Evolutionary conservation across 176 grass and related monocot species (phyloP).

Genomic region (Avena insularis): DNA sequence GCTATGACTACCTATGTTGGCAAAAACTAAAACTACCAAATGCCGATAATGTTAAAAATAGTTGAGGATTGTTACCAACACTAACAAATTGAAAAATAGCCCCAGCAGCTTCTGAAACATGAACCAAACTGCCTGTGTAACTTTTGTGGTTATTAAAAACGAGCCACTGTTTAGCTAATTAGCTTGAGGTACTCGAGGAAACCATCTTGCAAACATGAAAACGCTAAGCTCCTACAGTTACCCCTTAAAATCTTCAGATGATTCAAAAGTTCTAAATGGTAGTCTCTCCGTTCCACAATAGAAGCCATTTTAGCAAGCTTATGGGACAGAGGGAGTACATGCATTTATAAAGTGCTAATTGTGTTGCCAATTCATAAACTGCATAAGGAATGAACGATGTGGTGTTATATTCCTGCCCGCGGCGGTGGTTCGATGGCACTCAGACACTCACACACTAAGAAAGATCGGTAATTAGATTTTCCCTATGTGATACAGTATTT

Average conservation of each 20-base stretch:
- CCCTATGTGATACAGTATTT: background rate
- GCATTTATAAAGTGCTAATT: background rate
- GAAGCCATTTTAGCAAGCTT: too few species aligned
- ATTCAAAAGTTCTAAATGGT: background rate
- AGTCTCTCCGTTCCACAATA: too few species aligned
- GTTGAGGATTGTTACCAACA: background rate
- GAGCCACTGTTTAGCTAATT: background rate
- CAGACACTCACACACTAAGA: background rate
- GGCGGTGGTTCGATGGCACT: background rate
- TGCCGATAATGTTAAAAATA: conserved; percentile 5
- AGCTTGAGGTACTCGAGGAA: conserved; percentile 13
- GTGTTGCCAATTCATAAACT: background rate
- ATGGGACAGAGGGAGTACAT: background rate
- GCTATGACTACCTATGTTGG: conserved; percentile 6
- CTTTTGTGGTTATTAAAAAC: background rate
- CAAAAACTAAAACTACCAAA: conserved; percentile 1
- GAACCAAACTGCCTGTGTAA: background rate
- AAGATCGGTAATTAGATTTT: background rate
- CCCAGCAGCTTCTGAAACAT: background rate
- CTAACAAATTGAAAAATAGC: background rate
- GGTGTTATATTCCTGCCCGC: background rate
- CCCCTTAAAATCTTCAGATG: background rate
- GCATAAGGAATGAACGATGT: background rate
- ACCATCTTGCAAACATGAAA: conserved; percentile 17
- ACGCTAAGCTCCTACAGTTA: background rate